Percentiles rank a stretch among this genome's conserved stretches.
Evolutionary conservation across 345 rosid species (phyloP).

Genomic region (Boechera stricta): DNA sequence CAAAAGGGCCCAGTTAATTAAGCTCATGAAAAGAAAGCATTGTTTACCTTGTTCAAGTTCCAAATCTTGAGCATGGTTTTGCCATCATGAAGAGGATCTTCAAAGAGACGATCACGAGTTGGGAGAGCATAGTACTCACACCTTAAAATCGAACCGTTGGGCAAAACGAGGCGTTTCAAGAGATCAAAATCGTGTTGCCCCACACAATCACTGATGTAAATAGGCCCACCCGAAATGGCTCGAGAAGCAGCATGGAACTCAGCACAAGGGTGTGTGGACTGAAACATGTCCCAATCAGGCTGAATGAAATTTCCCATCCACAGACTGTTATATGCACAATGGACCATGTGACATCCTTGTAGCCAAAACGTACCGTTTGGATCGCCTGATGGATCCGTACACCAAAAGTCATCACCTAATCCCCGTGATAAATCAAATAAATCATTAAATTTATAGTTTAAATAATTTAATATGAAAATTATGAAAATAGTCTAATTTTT

Average conservation of each 20-base stretch:
- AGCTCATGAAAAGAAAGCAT: constrained; percentile 1
- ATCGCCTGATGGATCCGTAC: constrained; percentile 96
- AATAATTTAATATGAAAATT: background rate
- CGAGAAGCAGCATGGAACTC: constrained; percentile 97
- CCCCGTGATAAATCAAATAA: background rate
- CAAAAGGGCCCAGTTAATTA: background rate
- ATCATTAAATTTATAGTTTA: background rate
- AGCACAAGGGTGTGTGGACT: constrained; percentile 93
- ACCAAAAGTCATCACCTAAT: constrained; percentile 97
- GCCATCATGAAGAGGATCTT: constrained; percentile 95
- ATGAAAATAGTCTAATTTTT: background rate
- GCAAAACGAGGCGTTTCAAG: constrained; percentile 72
- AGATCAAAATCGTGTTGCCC: constrained; percentile 82
- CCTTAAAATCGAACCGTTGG: constrained; percentile 82
- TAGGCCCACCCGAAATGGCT: constrained; percentile 94
- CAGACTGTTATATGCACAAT: constrained; percentile 96
- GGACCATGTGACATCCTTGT: constrained; percentile 99
- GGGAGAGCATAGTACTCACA: constrained; percentile 92
- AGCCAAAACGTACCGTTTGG: constrained; percentile 97
- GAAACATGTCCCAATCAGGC: constrained; percentile 99
- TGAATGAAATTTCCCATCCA: constrained; percentile 99
- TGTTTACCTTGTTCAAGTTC: constrained; percentile 90
- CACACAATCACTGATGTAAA: constrained; percentile 79
- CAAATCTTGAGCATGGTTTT: constrained; percentile 98
- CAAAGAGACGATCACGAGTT: constrained; percentile 85